Percentiles rank a stretch among this genome's conserved stretches.
These are phyloP conservation scores for Tricholoma bakamatsutake DNA, from an alignment of 768 basidiomycete genomes.

Conservation along the genomic window DNA sequence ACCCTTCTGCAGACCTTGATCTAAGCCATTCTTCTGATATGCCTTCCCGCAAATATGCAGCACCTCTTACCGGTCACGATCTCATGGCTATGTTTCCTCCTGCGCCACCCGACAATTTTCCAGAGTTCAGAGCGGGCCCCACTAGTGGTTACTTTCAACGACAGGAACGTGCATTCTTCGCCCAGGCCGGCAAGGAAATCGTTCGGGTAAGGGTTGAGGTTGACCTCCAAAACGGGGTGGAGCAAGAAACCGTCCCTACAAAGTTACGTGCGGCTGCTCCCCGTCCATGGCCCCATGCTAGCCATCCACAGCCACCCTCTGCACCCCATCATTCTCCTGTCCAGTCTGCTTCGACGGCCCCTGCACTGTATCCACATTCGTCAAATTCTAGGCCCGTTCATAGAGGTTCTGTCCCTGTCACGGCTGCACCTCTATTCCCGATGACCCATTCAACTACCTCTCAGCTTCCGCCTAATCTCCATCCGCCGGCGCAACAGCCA, in stretches of 20 bases:
- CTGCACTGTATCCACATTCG: constrained; percentile 29
- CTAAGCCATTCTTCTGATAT: constrained; percentile 47
- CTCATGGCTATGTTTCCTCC: constrained; percentile 84
- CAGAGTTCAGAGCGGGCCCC: constrained; percentile 53
- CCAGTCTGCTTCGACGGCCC: constrained; percentile 23
- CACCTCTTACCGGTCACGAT: constrained; percentile 76
- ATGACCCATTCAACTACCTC: constrained; percentile 22
- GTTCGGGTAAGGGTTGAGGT: constrained; percentile 70
- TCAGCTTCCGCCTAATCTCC: constrained; percentile 29
- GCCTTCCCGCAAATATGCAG: constrained; percentile 55
- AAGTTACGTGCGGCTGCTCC: constrained; percentile 18
- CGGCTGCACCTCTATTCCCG: constrained; percentile 29
- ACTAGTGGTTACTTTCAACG: constrained; percentile 70
- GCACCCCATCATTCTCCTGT: constrained; percentile 29
- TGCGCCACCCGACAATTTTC: constrained; percentile 51
- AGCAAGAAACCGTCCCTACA: constrained; percentile 20
- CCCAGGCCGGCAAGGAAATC: constrained; percentile 72
- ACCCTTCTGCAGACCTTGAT: constrained; percentile 50
- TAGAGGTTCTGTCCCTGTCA: constrained; percentile 27
- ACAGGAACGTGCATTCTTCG: constrained; percentile 78
- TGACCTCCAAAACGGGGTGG: constrained; percentile 39
- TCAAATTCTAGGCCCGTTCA: constrained; percentile 27
- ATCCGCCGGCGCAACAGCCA: constrained; percentile 27
- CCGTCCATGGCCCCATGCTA: constrained; percentile 20
- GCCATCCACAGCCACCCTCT: constrained; percentile 15